These are phyloP conservation scores for Lyophyllum semitale DNA, from an alignment of 768 basidiomycete species.

Conservation along the genomic window DNA sequence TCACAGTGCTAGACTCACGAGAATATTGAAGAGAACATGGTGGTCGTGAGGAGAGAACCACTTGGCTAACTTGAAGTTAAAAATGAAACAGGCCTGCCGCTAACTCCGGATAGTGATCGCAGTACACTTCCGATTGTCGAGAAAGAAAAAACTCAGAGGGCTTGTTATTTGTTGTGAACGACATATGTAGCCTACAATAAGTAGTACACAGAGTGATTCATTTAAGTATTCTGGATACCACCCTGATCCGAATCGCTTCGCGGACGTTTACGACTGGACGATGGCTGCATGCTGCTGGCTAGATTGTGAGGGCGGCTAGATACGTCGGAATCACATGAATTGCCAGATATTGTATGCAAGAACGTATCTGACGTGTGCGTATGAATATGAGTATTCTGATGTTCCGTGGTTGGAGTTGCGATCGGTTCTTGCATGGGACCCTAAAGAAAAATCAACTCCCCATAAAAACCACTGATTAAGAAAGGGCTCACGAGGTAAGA, in stretches of 20 bases:
- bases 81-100: constrained; percentile 10
- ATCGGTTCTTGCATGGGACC: neutral
- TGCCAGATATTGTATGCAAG: constrained; percentile 1
- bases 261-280: constrained; percentile 29
- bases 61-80: constrained; percentile 3
- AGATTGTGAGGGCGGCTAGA: constrained; percentile 1
- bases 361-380: constrained; percentile 2
- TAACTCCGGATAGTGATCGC: constrained; percentile 12
- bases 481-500: constrained; percentile 7
- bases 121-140: neutral
- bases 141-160: neutral
- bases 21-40: constrained; percentile 79
- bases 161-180: neutral
- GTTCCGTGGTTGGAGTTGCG: neutral
- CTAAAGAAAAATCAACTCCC: constrained; percentile 7
- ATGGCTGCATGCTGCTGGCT: neutral
- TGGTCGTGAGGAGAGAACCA: constrained; percentile 24
- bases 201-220: neutral
- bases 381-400: neutral
- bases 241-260: constrained; percentile 21
- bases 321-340: constrained; percentile 11
- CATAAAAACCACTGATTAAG: neutral
- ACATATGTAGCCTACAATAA: neutral
- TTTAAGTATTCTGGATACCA: constrained; percentile 4
- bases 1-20: constrained; percentile 56